Base-by-base conservation (phyloP, 495 filamentous ascomycete species). In the Cudoniella acicularis region DNA sequence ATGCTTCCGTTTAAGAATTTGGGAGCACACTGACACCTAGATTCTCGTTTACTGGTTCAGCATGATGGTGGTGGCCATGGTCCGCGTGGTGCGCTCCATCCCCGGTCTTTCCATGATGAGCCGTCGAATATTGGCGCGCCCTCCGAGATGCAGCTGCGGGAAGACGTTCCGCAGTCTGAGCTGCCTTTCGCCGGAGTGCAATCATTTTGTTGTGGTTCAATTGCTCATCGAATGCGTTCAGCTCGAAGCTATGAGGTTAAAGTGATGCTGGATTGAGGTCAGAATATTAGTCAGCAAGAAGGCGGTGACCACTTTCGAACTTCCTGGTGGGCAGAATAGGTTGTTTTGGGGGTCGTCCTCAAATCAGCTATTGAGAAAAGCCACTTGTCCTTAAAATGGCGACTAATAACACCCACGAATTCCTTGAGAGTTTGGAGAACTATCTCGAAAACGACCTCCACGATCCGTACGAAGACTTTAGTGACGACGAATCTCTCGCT, bases 11-110 rank as follows among this genome's bases (percentile, higher is more conserved):
- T 53, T 22, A 6, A 20, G n/a, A 24, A 48, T 43, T 24, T 56
- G 42, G 49, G 25, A 55, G 64, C 54, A 69, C 59, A 77, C 84
- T 69, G 81, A 89, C 86, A 61, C 86, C 85, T 63, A 87, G 73
- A 66, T 75, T 70, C 71, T 89, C 86, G 65, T 80, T 83, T 61
- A 80, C 80, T 45, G 83, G 80, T 56, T 72, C 76, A 57, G 78
- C 71, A 66, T 82, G 73, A 30, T 65, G 62, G 17, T 64, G 55
- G 22, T 36, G 30, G 6, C 59, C 62, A 62, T 69, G 64, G 10
- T 62, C 66, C 6, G 49, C 49, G 51, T 53, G 51, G 18, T 59
- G 55, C 10, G 23, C 57, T 4, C 51, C 20, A 25, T 48, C 52
- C 40, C 49, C 56, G 1, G 48, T 52, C 56, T 58, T 56, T 10